phyloP scores from a whole-genome alignment of 176 grass and related monocot species.

The Aegilops speltoides region DNA sequence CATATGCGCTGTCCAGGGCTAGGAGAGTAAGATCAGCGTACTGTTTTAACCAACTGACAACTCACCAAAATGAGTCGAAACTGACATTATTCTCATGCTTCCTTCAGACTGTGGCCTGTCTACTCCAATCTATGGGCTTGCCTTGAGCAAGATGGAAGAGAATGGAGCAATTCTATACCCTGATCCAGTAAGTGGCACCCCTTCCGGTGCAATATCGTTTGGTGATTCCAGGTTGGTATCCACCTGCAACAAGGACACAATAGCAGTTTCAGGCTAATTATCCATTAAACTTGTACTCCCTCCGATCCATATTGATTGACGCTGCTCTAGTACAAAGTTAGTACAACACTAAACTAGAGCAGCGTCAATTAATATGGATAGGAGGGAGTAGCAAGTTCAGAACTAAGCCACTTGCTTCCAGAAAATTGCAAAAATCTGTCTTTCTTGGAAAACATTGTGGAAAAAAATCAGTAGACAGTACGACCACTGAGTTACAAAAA shows the following conservation, averaged over 20 bases:
- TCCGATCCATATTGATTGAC: too few species aligned
- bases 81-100: slow-evolving; percentile 25
- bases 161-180: slow-evolving; percentile 72
- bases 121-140: slow-evolving; percentile 47
- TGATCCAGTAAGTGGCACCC: slow-evolving; percentile 38
- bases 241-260: slow-evolving; percentile 41
- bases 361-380: too few species aligned
- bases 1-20: background rate
- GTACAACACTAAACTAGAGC: too few species aligned
- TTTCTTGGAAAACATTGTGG: background rate
- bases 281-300: background rate
- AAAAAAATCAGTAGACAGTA: background rate
- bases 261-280: slow-evolving; percentile 11
- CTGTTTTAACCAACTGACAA: slow-evolving; percentile 7
- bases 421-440: background rate
- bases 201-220: slow-evolving; percentile 68
- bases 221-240: slow-evolving; percentile 93
- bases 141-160: slow-evolving; percentile 85
- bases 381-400: background rate
- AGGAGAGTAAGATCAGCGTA: background rate
- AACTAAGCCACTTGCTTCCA: background rate
- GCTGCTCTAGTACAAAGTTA: too few species aligned
- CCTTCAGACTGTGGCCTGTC: background rate
- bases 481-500: background rate
- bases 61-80: background rate